phyloP scores from a whole-genome alignment of 345 rosid species.

The Populus simonii region DNA sequence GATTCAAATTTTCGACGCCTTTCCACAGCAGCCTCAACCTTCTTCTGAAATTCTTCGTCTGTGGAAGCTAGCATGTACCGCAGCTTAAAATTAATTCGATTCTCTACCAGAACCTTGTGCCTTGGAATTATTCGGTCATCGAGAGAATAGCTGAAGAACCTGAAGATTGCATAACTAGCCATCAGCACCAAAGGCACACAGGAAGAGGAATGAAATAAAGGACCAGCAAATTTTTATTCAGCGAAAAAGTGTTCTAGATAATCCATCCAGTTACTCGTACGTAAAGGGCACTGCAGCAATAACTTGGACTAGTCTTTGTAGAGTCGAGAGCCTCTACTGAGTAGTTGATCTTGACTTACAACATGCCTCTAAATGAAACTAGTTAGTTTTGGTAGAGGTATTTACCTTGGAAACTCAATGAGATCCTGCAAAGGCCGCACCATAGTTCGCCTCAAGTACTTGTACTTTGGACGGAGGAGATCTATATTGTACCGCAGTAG shows the following conservation, averaged over 20 bases:
- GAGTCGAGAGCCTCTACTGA: not conserved
- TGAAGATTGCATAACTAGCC: constrained; percentile 29
- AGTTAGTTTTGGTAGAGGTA: not conserved
- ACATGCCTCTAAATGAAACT: not conserved
- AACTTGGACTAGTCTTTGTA: not conserved
- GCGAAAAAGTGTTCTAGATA: not conserved
- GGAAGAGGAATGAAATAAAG: not conserved
- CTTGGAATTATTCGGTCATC: constrained; percentile 83
- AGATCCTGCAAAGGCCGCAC: constrained; percentile 79
- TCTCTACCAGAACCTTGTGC: constrained; percentile 66
- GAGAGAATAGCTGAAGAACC: constrained; percentile 89
- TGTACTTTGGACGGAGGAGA: constrained; percentile 73
- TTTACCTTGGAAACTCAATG: constrained; percentile 83
- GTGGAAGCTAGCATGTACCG: constrained; percentile 71
- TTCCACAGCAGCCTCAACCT: constrained; percentile 60
- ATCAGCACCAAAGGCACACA: not conserved
- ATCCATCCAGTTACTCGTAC: not conserved
- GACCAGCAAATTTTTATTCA: not conserved
- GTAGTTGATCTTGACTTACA: not conserved
- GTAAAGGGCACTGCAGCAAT: not conserved
- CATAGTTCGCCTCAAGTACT: constrained; percentile 75
- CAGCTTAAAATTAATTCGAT: constrained; percentile 69
- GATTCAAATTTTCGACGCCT: constrained; percentile 61
- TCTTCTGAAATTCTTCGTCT: constrained; percentile 56
- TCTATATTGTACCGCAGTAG: constrained; percentile 72